Evolutionary conservation across 2,329 filamentous ascomycete species (phyloP).

Genomic region (Malbranchea cinnamomea): DNA sequence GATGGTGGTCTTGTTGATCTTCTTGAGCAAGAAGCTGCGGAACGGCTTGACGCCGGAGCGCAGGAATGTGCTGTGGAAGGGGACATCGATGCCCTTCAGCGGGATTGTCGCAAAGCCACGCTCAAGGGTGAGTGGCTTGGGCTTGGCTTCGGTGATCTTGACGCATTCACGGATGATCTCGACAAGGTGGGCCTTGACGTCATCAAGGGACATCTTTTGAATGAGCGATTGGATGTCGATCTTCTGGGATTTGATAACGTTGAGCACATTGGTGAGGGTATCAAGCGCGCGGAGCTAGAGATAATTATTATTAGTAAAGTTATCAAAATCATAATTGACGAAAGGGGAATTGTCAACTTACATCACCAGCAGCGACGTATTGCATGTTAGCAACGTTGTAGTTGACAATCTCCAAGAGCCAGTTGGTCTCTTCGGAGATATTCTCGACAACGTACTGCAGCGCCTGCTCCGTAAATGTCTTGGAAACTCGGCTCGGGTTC

Average conservation of each 20-base stretch:
- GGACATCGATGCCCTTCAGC: slow-evolving; percentile 91
- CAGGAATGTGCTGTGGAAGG: slow-evolving; percentile 97
- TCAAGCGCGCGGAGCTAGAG: slow-evolving; percentile 44
- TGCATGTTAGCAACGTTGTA: slow-evolving; percentile 63
- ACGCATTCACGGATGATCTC: slow-evolving; percentile 85
- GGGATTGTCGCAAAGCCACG: slow-evolving; percentile 95
- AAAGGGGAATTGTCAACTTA: slow-evolving; percentile 19
- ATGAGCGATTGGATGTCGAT: slow-evolving; percentile 92
- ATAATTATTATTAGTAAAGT: too few species aligned
- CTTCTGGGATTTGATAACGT: slow-evolving; percentile 92
- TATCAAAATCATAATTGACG: background rate
- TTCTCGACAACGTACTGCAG: slow-evolving; percentile 94
- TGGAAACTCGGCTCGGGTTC: slow-evolving; percentile 94
- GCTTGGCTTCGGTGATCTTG: slow-evolving; percentile 76
- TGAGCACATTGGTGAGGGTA: slow-evolving; percentile 63
- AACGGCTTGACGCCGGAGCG: slow-evolving; percentile 98
- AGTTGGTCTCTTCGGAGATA: slow-evolving; percentile 82
- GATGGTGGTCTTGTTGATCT: slow-evolving; percentile 98
- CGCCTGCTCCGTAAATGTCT: slow-evolving; percentile 96
- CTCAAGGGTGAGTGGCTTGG: slow-evolving; percentile 73
- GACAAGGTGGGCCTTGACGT: slow-evolving; percentile 76
- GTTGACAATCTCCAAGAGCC: slow-evolving; percentile 98
- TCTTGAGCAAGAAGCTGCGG: slow-evolving; percentile 96
- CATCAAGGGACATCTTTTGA: slow-evolving; percentile 70
- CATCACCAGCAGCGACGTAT: slow-evolving; percentile 52